Evolutionary conservation across 306 rosid genomes (phyloP), one percentile per base, ranked within the genome.

Genomic region (Sicyos edulis): DNA sequence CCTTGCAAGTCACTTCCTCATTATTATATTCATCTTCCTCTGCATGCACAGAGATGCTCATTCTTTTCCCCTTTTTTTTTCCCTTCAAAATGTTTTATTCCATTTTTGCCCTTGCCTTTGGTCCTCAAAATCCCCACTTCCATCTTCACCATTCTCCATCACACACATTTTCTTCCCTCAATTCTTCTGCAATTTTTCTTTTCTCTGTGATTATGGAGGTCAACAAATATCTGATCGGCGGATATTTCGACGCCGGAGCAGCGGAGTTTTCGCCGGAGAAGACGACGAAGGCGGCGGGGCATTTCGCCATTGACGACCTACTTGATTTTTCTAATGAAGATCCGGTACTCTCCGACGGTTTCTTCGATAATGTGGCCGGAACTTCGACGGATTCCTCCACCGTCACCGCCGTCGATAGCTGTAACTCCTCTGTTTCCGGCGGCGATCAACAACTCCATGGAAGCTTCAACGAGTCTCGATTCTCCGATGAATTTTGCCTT

Each of bases 251-350:
- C 8, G 76, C 84, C 72, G 91, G 87, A 54, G 86, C 80, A 0
- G 83, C 78, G 14, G 81, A 78, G 20, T 84, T 78, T 22, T 79
- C 89, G 12, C 72, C 78, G 54, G 96, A 81, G 34, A 90, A 85
- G 32, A 84, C 82, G 32, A 83, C 82, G 72, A 91, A 86, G 59
- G 53, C 85, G 1, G 74, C 83, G 19, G 98, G 87, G 22, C 79
- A 91, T 7, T 93, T 93, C 69, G 84, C 90, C 78, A 70, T 93
- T 12, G 97, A 93, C 70, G 99, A 93, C 80, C 87, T 93, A 32
- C 84, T 93, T 1, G 92, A 93, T 77, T 88, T 93, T 77, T 93
- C 97, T 19, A 84, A 90, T 75, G 98, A 85, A 16, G 97, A 91
- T 54, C 84, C 83, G 3, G 80, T 91, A 24, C 73, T 82, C 82